These are phyloP conservation scores for Sarocladiaceae sp. DNA, from an alignment of 2,329 filamentous ascomycete species.

Conservation along the genomic window DNA sequence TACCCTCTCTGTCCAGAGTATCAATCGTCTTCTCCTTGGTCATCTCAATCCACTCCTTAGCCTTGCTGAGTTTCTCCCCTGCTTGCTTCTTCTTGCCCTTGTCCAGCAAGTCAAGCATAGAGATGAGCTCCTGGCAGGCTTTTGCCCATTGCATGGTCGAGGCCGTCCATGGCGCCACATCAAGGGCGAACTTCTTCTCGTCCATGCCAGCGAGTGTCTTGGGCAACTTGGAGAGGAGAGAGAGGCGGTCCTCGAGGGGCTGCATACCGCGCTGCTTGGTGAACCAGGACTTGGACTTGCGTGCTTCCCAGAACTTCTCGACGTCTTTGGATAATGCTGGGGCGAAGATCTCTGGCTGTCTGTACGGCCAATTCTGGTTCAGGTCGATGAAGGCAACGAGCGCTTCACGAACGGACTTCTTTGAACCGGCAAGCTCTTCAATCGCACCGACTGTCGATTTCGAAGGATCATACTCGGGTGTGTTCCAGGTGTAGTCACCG, in stretches of 20 bases:
- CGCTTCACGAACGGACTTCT: conserved; percentile 3
- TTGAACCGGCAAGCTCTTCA: conserved; percentile 12
- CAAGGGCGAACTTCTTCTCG: conserved; percentile 12
- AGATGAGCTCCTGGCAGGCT: conserved; percentile 12
- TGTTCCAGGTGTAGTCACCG: conserved; percentile 14
- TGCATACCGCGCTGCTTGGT: not conserved
- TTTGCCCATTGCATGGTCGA: conserved; percentile 14
- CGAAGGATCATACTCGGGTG: conserved; percentile 9
- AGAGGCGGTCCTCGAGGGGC: conserved; percentile 9
- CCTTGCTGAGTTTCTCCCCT: not conserved
- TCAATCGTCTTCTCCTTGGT: conserved; percentile 7
- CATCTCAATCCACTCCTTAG: not conserved
- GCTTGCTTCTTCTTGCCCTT: conserved; percentile 9
- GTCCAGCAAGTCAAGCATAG: conserved; percentile 13
- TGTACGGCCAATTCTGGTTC: conserved; percentile 15
- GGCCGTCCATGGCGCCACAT: conserved; percentile 13
- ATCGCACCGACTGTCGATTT: conserved; percentile 11
- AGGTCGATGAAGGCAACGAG: conserved; percentile 12
- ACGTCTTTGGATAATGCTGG: conserved; percentile 13
- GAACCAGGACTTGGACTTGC: not conserved
- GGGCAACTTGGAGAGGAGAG: conserved; percentile 8
- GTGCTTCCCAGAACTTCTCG: conserved; percentile 12
- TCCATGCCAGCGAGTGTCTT: conserved; percentile 12
- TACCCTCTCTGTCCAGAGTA: conserved; percentile 1
- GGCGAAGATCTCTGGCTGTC: conserved; percentile 10